phyloP scores from a whole-genome alignment of 176 grass and related monocot species.

The Juncus effusus region DNA sequence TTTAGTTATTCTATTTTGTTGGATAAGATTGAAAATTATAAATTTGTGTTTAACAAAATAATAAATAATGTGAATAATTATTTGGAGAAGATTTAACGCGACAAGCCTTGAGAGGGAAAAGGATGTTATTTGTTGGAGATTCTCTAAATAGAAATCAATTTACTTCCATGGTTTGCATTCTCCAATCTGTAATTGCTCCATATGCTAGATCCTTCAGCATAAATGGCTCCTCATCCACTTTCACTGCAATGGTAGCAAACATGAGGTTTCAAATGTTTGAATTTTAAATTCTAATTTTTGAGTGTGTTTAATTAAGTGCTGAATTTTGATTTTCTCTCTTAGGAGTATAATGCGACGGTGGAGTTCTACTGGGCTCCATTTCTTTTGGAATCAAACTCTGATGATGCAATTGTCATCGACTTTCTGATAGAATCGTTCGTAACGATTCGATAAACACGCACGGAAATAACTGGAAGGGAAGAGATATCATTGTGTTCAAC shows the following conservation, averaged over 20 bases:
- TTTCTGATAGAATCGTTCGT: conserved; percentile 59
- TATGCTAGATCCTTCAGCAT: conserved; percentile 37
- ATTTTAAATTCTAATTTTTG: too few species aligned
- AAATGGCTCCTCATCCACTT: conserved; percentile 44
- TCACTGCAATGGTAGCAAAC: conserved; percentile 41
- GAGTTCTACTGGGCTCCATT: conserved; percentile 99
- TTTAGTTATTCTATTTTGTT: too few species aligned
- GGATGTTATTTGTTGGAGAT: conserved; percentile 85
- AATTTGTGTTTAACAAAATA: too few species aligned
- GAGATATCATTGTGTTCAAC: conserved; percentile 67
- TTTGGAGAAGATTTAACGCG: conserved; percentile 53
- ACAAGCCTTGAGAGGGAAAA: conserved; percentile 42
- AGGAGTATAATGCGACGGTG: conserved; percentile 65
- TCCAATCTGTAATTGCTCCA: conserved; percentile 44
- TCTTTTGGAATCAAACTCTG: conserved; percentile 76
- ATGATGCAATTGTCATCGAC: conserved; percentile 52
- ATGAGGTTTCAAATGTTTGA: too few species aligned
- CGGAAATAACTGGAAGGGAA: conserved; percentile 54
- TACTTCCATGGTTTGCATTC: conserved; percentile 78
- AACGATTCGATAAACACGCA: conserved; percentile 56
- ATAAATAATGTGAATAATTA: neutral
- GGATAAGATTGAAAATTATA: too few species aligned
- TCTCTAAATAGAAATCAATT: conserved; percentile 76
- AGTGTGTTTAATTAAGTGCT: too few species aligned
- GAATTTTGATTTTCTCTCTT: too few species aligned